phyloP scores from a whole-genome alignment of 2,329 filamentous ascomycete genomes.

The Trichoderma sp. region DNA sequence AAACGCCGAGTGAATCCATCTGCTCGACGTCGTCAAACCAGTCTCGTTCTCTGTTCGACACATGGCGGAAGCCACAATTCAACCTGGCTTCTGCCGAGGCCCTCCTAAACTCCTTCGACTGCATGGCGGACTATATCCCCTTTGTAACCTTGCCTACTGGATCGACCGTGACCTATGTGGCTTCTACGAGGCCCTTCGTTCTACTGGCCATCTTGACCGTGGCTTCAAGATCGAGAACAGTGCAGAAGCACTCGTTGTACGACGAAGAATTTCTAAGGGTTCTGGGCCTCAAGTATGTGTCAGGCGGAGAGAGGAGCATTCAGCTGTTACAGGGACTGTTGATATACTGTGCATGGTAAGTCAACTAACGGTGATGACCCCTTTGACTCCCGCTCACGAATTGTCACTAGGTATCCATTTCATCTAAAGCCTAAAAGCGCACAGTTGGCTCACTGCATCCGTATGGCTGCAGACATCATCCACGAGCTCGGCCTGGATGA shows the following conservation, averaged over 20 bases:
- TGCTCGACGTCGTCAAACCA: background rate
- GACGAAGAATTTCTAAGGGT: background rate
- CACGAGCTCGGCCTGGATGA: background rate
- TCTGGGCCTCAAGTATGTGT: conserved; percentile 5
- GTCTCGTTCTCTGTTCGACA: background rate
- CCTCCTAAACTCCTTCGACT: background rate
- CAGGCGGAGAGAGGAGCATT: background rate
- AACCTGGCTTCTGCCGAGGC: conserved; percentile 7
- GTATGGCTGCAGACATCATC: conserved; percentile 1
- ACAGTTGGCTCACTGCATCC: background rate
- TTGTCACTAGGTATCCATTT: background rate
- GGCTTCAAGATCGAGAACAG: background rate
- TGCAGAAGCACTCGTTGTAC: conserved; percentile 4
- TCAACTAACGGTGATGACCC: background rate
- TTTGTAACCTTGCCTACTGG: background rate
- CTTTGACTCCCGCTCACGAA: background rate
- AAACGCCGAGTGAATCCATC: background rate
- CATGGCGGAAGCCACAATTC: conserved; percentile 4
- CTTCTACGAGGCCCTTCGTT: background rate
- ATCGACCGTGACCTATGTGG: background rate
- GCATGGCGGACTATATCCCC: background rate
- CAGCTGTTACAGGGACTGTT: background rate
- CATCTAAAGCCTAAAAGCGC: conserved; percentile 3
- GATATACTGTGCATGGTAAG: conserved; percentile 7
- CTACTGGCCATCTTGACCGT: background rate